phyloP scores from a whole-genome alignment of 192 early-diverging fungal genomes.

The Coemansia sp. region DNA sequence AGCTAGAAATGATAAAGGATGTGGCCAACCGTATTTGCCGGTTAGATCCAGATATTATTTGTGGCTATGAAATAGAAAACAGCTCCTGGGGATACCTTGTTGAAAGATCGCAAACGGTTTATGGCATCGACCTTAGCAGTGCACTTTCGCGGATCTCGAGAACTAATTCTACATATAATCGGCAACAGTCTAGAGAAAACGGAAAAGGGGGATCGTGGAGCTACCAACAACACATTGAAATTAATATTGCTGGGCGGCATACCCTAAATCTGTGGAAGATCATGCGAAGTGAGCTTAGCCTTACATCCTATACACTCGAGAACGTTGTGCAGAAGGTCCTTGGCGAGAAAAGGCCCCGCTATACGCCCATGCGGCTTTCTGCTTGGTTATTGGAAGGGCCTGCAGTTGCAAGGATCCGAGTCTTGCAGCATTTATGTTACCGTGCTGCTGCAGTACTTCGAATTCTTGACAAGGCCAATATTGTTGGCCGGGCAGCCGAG shows the following conservation, averaged over 20 bases:
- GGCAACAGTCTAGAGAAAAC: neutral
- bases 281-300: conserved; percentile 71
- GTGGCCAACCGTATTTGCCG: conserved; percentile 59
- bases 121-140: conserved; percentile 46
- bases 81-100: conserved; percentile 90
- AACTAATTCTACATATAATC: neutral
- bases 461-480: conserved; percentile 68
- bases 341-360: conserved; percentile 70
- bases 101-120: conserved; percentile 55
- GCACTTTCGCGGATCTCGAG: conserved; percentile 55
- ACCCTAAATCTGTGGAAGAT: conserved; percentile 89
- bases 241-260: conserved; percentile 73
- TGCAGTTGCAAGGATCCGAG: conserved; percentile 59
- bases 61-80: conserved; percentile 84
- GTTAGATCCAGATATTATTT: conserved; percentile 82
- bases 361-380: conserved; percentile 57
- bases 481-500: conserved; percentile 73
- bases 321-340: conserved; percentile 71
- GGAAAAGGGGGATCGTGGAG: conserved; percentile 55
- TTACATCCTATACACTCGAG: conserved; percentile 80
- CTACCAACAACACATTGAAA: conserved; percentile 60
- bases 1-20: conserved; percentile 60
- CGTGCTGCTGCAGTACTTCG: conserved; percentile 66
- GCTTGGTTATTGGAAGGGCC: conserved; percentile 63
- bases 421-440: conserved; percentile 66